phyloP scores from a whole-genome alignment of 2,329 filamentous ascomycete genomes.

The Aspergillus aculeatus region DNA sequence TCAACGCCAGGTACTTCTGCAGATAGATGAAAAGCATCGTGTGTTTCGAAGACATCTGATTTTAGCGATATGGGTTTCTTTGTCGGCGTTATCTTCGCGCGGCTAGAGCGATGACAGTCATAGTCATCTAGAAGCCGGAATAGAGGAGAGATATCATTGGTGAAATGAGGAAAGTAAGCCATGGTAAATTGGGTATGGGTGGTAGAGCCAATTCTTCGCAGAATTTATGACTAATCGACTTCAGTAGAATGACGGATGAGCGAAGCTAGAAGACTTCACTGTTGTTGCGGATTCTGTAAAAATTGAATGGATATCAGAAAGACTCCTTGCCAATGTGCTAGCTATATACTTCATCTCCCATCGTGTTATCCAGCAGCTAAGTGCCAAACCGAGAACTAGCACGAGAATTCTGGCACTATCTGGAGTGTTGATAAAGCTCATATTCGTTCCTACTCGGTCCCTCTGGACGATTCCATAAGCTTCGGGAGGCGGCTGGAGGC shows the following conservation, averaged over 20 bases:
- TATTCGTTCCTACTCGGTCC: not conserved
- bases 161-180: conserved; percentile 40
- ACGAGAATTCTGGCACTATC: conserved; percentile 9
- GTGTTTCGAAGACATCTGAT: conserved; percentile 47
- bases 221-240: too few species aligned
- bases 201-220: not conserved
- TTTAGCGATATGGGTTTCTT: conserved; percentile 35
- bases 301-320: conserved; percentile 9
- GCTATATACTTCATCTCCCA: conserved; percentile 17
- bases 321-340: not conserved
- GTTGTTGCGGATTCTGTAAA: not conserved
- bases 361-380: too few species aligned
- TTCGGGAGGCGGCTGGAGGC: not conserved
- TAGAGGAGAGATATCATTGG: conserved; percentile 40
- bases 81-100: conserved; percentile 11
- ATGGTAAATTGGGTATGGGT: conserved; percentile 23
- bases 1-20: conserved; percentile 47
- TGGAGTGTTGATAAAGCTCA: not conserved
- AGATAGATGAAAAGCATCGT: conserved; percentile 44
- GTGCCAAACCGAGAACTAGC: not conserved
- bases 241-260: not conserved
- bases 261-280: not conserved
- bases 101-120: conserved; percentile 32
- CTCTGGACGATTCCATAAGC: conserved; percentile 13
- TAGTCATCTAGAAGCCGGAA: conserved; percentile 46